Base-by-base conservation (phyloP, 208 protist species). In the Angomonas ambiguus region DNA sequence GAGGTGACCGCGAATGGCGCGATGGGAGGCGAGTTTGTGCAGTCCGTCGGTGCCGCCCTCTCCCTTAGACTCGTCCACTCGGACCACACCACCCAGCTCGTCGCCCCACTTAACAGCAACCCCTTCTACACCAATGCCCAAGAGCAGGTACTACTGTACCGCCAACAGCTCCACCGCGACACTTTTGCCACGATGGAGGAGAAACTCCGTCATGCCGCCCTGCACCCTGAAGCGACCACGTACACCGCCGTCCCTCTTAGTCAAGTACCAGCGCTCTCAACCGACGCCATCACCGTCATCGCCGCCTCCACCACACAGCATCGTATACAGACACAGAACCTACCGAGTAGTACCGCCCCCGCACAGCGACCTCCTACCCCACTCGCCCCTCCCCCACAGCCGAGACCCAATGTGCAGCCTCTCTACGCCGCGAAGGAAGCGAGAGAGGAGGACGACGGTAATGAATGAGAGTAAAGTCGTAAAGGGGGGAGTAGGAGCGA, bases 311-410 rank as follows among this genome's bases (percentile, higher is more conserved):
- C 56, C 16, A 62, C 74, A 8, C n/a, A 65, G 58, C 76, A 78
- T 51, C 77, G 82, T 5, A 60, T 68, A n/a, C 8, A 51, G 5
- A 62, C 31, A 27, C 72, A 67, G 41, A 79, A 71, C 65, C 65
- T 93, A 30, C 91, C 91, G 20, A 33, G 49, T 2, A 65, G 56
- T 35, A 96, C 91, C 22, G 85, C 80, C 18, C 73, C 69, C 8
- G 67, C 72, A 45, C 87, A 93, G 74, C 80, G 91, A 0, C 85
- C 91, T 20, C 88, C 91, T 0, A 96, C 91, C 22, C 91, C 91
- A 45, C 62, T 85, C n/a, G 79, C 81, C 31, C 91, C 91, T 10
- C 45, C 69, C 13, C 72, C 85, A 22, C 77, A 90, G 74, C 82
- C 86, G 13, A 65, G 91, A 8, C 91, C 91, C 2, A 82, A 91